phyloP scores from a whole-genome alignment of 371 early-diverging fungal species.

The Zychaea mexicana region DNA sequence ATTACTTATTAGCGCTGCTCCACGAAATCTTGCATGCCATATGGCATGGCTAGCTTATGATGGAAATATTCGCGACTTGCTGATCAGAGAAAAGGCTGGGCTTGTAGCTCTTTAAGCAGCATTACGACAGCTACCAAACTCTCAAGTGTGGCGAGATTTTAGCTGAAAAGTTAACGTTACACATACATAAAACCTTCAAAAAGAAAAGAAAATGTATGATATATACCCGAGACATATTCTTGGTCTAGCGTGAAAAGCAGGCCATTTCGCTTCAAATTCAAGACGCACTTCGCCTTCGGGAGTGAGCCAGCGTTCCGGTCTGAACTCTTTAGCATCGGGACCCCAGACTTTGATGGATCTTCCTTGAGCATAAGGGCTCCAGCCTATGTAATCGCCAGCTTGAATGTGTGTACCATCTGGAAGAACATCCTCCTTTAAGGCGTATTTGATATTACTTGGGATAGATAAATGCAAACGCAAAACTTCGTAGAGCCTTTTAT shows the following conservation, averaged over 20 bases:
- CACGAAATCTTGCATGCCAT: conserved; percentile 43
- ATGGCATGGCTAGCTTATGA: conserved; percentile 51
- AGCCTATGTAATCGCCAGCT: conserved; percentile 57
- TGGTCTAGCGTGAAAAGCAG: conserved; percentile 71
- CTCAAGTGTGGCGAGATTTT: conserved; percentile 49
- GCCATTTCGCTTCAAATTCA: conserved; percentile 49
- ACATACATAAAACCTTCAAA: too few relatives aligned
- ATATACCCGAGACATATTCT: too few relatives aligned
- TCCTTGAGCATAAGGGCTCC: conserved; percentile 57
- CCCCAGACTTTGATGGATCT: conserved; percentile 63
- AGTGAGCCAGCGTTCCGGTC: conserved; percentile 66
- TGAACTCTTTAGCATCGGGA: conserved; percentile 54
- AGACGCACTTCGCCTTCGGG: conserved; percentile 37
- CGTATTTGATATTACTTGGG: conserved; percentile 66
- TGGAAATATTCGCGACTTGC: conserved; percentile 28
- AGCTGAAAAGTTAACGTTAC: too few relatives aligned
- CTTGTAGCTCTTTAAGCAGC: conserved; percentile 38
- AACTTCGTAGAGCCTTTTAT: conserved; percentile 59
- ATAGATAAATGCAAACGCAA: conserved; percentile 77
- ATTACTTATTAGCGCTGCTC: conserved; percentile 10
- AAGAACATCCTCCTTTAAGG: conserved; percentile 66
- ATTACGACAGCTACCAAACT: conserved; percentile 37
- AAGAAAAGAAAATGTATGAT: too few relatives aligned
- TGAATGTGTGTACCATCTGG: conserved; percentile 69
- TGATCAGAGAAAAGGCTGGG: conserved; percentile 45